Conservation (phyloP, 2,329 filamentous ascomycete genomes). For the Ophiocordyceps camponoti-saundersi region DNA sequence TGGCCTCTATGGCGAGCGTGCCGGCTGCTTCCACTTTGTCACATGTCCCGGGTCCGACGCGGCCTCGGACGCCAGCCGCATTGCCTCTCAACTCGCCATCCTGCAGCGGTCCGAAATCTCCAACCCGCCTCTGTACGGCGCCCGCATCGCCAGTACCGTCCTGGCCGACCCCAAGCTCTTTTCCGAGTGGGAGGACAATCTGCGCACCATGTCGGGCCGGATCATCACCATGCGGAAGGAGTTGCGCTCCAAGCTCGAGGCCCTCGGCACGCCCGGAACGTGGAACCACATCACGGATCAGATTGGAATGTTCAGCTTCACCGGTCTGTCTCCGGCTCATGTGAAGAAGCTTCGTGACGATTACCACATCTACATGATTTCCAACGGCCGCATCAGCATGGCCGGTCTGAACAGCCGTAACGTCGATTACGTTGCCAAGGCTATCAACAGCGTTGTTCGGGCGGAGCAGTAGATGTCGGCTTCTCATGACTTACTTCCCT, state of each 20-base stretch:
- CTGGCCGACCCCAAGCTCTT: slow-evolving; percentile 74
- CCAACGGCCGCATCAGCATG: slow-evolving; percentile 97
- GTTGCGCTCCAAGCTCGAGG: slow-evolving; percentile 65
- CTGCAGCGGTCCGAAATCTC: slow-evolving; percentile 95
- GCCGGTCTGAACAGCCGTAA: slow-evolving; percentile 89
- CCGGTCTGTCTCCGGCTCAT: slow-evolving; percentile 58
- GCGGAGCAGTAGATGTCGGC: not conserved
- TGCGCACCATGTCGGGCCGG: slow-evolving; percentile 84
- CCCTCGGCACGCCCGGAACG: slow-evolving; percentile 66
- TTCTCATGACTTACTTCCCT: not conserved
- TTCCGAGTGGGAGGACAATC: slow-evolving; percentile 79
- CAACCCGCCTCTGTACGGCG: slow-evolving; percentile 89
- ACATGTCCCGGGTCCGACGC: slow-evolving; percentile 56
- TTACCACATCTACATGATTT: slow-evolving; percentile 78
- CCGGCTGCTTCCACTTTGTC: slow-evolving; percentile 90
- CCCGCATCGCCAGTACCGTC: slow-evolving; percentile 68
- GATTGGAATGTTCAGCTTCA: slow-evolving; percentile 99
- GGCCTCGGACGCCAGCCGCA: slow-evolving; percentile 38
- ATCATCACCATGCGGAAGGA: slow-evolving; percentile 83
- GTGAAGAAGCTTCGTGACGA: slow-evolving; percentile 53
- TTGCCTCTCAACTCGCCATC: slow-evolving; percentile 80
- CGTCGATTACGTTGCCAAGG: slow-evolving; percentile 81
- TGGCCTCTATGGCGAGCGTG: slow-evolving; percentile 89
- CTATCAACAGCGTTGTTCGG: slow-evolving; percentile 45
- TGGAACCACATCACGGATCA: slow-evolving; percentile 98